A percentile compares a stretch with the other conserved stretches of the same genome.
phyloP scores from a whole-genome alignment of 768 basidiomycete genomes.

The Collybiopsis luxurians region DNA sequence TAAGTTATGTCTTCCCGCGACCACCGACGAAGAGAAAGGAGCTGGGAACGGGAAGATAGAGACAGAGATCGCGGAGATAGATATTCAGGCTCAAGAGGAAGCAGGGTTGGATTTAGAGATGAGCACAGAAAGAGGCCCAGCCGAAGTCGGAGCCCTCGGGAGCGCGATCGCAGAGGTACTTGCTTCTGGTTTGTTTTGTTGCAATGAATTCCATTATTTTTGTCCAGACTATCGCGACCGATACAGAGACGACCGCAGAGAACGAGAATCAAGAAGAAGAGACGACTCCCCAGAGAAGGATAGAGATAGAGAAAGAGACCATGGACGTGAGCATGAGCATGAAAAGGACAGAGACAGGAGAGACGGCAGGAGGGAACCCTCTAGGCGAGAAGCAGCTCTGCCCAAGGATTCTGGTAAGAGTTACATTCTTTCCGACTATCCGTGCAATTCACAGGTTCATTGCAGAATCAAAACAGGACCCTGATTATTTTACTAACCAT shows the following conservation, averaged over 20 bases:
- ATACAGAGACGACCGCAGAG: conserved; percentile 25
- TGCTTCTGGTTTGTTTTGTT: not conserved
- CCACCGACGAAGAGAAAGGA: conserved; percentile 56
- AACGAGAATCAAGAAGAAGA: conserved; percentile 20
- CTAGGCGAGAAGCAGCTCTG: conserved; percentile 28
- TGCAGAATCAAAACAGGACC: conserved; percentile 34
- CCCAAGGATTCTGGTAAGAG: not conserved
- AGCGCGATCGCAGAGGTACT: conserved; percentile 36
- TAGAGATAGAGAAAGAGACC: conserved; percentile 35
- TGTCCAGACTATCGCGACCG: not conserved
- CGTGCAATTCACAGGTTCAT: not conserved
- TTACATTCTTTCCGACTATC: not conserved
- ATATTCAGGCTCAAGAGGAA: conserved; percentile 37
- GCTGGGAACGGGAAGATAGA: conserved; percentile 60
- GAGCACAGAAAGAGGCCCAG: conserved; percentile 42
- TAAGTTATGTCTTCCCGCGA: conserved; percentile 58
- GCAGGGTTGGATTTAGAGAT: conserved; percentile 36
- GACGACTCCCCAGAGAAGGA: conserved; percentile 32
- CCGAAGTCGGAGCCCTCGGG: conserved; percentile 41
- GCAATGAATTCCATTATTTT: not conserved
- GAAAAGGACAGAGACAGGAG: too few species aligned
- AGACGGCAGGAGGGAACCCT: conserved; percentile 29
- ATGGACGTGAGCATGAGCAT: too few species aligned
- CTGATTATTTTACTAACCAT: conserved; percentile 20
- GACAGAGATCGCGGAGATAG: conserved; percentile 39